phyloP scores from a whole-genome alignment of 1,284 basidiomycete genomes.

The Moesziomyces antarcticus region DNA sequence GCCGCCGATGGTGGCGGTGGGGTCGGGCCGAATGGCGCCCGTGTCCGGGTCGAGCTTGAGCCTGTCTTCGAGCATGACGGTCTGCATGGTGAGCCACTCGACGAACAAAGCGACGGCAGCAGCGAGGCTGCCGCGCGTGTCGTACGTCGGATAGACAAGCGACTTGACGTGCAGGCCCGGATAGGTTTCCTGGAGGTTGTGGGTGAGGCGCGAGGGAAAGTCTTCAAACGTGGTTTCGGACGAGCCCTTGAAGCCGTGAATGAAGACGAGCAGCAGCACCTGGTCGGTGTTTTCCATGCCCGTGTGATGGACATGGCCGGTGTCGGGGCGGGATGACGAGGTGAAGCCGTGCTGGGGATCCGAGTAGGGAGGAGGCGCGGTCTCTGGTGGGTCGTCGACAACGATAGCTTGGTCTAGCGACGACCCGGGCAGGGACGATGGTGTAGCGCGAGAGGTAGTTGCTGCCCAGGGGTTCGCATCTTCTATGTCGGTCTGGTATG shows the following conservation, averaged over 20 bases:
- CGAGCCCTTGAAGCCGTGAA: constrained; percentile 74
- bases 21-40: constrained; percentile 22
- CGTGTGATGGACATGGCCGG: constrained; percentile 16
- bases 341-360: constrained; percentile 17
- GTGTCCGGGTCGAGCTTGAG: constrained; percentile 39
- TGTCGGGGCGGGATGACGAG: background rate
- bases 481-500: constrained; percentile 7
- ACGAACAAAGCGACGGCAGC: constrained; percentile 50
- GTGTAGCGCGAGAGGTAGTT: background rate
- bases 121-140: constrained; percentile 72
- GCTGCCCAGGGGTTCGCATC: constrained; percentile 32
- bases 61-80: constrained; percentile 80
- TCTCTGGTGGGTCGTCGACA: constrained; percentile 35
- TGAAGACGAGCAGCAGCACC: constrained; percentile 54
- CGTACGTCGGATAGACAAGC: constrained; percentile 87
- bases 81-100: constrained; percentile 73
- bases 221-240: constrained; percentile 80
- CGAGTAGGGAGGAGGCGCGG: constrained; percentile 4
- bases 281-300: constrained; percentile 37
- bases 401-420: constrained; percentile 28
- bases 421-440: constrained; percentile 9
- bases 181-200: constrained; percentile 74
- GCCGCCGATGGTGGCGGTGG: constrained; percentile 33
- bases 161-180: constrained; percentile 75
- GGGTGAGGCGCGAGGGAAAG: constrained; percentile 80